Evolutionary conservation across 1,284 basidiomycete genomes (phyloP), one percentile per base, ranked within the genome.

Genomic region (Naganishia cerealis): DNA sequence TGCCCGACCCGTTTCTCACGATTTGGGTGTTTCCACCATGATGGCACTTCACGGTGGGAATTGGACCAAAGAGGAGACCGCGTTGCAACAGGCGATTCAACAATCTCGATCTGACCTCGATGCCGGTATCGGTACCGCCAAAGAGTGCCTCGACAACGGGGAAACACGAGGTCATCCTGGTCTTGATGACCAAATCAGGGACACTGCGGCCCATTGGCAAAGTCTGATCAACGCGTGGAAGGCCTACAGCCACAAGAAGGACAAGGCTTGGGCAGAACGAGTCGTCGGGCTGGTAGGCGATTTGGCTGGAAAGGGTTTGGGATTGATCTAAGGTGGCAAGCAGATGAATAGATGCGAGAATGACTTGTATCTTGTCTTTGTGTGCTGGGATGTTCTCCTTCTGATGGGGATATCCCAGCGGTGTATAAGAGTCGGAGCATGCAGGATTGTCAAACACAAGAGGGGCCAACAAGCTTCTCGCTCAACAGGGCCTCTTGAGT

Each of bases 51-150:
- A 67, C 16, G 66, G 57, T 13, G 66, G 66, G 7, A n/a, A 36
- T 24, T 67, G 57, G 66, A 67, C 52, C 16, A 67, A 65, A 24
- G 69, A 70, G 48, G 69, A 70, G 52, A 50, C 54, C 24, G 69
- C 59, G 1, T 40, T 70, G 33, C 48, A 52, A n/a, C 57, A 65
- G 12, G 66, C 65, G 4, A 58, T 70, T 10, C 18, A 54, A 7
- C 56, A 62, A 21, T 55, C 48, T 39, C 56, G 58, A 16, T 48
- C 46, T 6, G 54, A 58, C 33, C 42, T 70, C 1, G 69, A 70
- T 36, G 39, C 58, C 3, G 66, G 46, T 7, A 61, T 67, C 48
- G 69, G 66, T 10, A 9, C 46, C 2, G 66, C 69, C 4, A 67
- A 58, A 38, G 66, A 70, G 46, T 67, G 66, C 24, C 40, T 67